These are phyloP conservation scores for Xylaria castorea DNA, from an alignment of 495 filamentous ascomycete genomes.

Conservation along the genomic window DNA sequence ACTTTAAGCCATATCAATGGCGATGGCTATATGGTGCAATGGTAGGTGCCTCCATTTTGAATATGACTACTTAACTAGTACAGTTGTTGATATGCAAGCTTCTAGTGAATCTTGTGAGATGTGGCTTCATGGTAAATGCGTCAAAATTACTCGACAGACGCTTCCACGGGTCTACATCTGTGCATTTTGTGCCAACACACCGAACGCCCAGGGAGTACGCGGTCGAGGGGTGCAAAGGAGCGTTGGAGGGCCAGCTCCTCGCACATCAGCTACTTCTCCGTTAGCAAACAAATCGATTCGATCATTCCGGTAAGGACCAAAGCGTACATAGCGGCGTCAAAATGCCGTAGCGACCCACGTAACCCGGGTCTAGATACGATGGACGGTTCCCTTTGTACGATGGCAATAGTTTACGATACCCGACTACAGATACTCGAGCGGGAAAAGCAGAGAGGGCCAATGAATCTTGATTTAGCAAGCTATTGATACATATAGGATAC, in stretches of 20 bases:
- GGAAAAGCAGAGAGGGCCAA: slow-evolving; percentile 5
- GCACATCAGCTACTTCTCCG: slow-evolving; percentile 59
- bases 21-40: slow-evolving; percentile 83
- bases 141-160: slow-evolving; percentile 69
- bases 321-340: background rate
- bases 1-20: slow-evolving; percentile 54
- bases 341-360: background rate
- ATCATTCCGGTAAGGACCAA: slow-evolving; percentile 52
- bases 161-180: slow-evolving; percentile 82
- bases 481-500: slow-evolving; percentile 5
- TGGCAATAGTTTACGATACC: slow-evolving; percentile 20
- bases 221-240: slow-evolving; percentile 61
- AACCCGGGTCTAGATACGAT: background rate
- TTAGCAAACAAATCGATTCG: slow-evolving; percentile 72
- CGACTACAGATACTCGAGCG: slow-evolving; percentile 17
- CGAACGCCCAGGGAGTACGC: slow-evolving; percentile 59
- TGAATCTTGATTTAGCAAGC: slow-evolving; percentile 3
- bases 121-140: slow-evolving; percentile 82
- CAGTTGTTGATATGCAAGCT: slow-evolving; percentile 23
- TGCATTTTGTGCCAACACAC: slow-evolving; percentile 78
- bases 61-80: background rate
- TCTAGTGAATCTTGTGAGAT: slow-evolving; percentile 83
- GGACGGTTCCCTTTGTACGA: slow-evolving; percentile 15
- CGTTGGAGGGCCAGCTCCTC: slow-evolving; percentile 37
- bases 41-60: slow-evolving; percentile 53